A percentile compares a stretch with the other conserved stretches of the same genome.
phyloP scores from a whole-genome alignment of 306 rosid species.

The Echinosophora koreensis region DNA sequence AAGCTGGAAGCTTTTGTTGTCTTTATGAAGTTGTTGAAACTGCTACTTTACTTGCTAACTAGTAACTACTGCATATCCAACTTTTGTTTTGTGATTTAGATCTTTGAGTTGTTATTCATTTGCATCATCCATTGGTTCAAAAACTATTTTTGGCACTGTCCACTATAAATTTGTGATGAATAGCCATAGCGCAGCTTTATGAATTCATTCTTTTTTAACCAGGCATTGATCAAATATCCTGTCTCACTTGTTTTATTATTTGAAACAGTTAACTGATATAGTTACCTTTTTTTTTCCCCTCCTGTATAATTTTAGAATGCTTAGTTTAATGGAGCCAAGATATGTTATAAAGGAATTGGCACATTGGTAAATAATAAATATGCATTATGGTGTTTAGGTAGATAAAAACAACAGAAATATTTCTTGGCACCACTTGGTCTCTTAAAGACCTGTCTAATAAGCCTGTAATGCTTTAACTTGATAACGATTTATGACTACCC shows the following conservation, averaged over 20 bases:
- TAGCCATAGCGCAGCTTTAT: slow-evolving; percentile 6
- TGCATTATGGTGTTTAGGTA: slow-evolving; percentile 8
- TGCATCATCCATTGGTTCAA: slow-evolving; percentile 22
- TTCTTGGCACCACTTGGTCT: background rate
- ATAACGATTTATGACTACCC: background rate
- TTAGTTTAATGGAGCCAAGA: slow-evolving; percentile 23
- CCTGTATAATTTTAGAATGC: background rate
- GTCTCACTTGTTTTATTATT: slow-evolving; percentile 1
- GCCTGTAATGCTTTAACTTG: background rate
- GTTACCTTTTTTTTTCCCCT: background rate
- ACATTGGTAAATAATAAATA: background rate
- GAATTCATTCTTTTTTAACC: background rate
- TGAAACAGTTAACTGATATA: background rate
- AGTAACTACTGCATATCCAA: slow-evolving; percentile 25
- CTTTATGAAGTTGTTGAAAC: slow-evolving; percentile 18
- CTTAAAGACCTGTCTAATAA: background rate
- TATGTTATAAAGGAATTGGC: slow-evolving; percentile 6
- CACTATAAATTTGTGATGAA: slow-evolving; percentile 34
- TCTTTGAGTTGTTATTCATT: slow-evolving; percentile 18
- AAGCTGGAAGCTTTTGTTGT: slow-evolving; percentile 29
- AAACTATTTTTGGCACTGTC: slow-evolving; percentile 9
- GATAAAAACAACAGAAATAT: background rate
- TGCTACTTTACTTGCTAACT: slow-evolving; percentile 34
- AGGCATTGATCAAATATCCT: background rate
- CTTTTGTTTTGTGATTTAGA: slow-evolving; percentile 29